A percentile compares a stretch with the other conserved stretches of the same genome.
These are phyloP conservation scores for Botrytis fabae DNA, from an alignment of 2,329 filamentous ascomycete species.

Conservation along the genomic window DNA sequence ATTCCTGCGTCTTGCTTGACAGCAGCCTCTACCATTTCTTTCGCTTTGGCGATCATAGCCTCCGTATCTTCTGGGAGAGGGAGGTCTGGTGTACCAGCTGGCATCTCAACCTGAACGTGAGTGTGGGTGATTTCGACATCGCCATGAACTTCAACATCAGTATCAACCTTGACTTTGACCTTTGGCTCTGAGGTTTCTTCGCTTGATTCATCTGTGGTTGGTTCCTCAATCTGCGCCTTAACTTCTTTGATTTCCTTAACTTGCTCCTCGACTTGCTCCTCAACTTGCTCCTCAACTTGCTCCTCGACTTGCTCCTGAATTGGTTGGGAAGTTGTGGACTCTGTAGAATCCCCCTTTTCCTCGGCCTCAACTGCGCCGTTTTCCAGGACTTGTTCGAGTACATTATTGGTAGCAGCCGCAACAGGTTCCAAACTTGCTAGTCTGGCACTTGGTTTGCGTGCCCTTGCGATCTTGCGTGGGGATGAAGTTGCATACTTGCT, in stretches of 20 bases:
- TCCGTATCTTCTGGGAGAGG: constrained; percentile 76
- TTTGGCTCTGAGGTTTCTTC: constrained; percentile 52
- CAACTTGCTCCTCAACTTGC: neutral
- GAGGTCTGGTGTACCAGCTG: constrained; percentile 64
- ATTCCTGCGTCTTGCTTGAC: constrained; percentile 44
- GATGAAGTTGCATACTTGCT: constrained; percentile 55
- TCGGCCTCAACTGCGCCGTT: constrained; percentile 42
- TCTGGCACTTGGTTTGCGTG: constrained; percentile 48
- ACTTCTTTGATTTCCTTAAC: constrained; percentile 28
- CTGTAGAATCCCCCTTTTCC: constrained; percentile 9
- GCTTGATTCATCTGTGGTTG: constrained; percentile 26
- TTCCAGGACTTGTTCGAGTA: constrained; percentile 49
- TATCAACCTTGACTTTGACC: constrained; percentile 70
- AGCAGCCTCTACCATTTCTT: constrained; percentile 80
- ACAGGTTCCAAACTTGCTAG: constrained; percentile 46
- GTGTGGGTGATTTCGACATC: constrained; percentile 70
- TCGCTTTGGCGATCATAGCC: constrained; percentile 82
- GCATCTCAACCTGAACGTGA: constrained; percentile 74
- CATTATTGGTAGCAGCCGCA: constrained; percentile 46
- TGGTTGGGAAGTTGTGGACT: neutral
- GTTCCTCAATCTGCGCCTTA: neutral
- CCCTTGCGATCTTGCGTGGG: constrained; percentile 43
- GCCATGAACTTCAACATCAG: constrained; percentile 55
- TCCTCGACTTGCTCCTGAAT: neutral
- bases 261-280: neutral